Base-by-base conservation (phyloP, 257 asterid genomes). In the Solanum appendiculatum region DNA sequence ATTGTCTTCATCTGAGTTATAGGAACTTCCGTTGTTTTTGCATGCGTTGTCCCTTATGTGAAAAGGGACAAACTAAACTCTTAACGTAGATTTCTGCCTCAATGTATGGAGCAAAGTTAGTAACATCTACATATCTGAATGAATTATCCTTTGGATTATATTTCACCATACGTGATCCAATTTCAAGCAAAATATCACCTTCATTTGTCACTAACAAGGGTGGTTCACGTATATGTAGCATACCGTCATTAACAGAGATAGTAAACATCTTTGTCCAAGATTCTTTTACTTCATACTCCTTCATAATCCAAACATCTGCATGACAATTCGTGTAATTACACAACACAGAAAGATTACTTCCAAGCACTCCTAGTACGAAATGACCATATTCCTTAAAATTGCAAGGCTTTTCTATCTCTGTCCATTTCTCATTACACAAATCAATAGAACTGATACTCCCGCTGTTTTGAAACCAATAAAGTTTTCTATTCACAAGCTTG, bases 41-140 rank as follows among this genome's bases (percentile, higher is more conserved):
- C 46, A 34, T 72, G 4, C 27, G 0, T 34, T 40, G 16, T 1
- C 7, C 16, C 1, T 34, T 34, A 0, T 8, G 46, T 34, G 12
- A 20, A 34, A 34, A 72, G 2, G 80, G 80, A 34, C 80, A 34
- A 72, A 94, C 63, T 54, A 92, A 89, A 84, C 93, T 94, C 86
- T 91, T 94, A 39, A 89, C 58, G 34, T 90, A 93, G 75, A 86
- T 37, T 20, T 13, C 60, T 20, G 80, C 89, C 60, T 85, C 89
- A 82, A 56, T 11, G 42, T 37, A 83, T 33, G 42, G 56, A 86
- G 37, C 36, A 70, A 83, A 84, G 9, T 27, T 78, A 27, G 25
- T 83, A 66, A 92, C 54, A 37, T 80, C 82, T 23, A 87, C 91
- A 87, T 90, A 70, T 70, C 23, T 90, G 16, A 88, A 88, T 1